Conservation (phyloP, 2,329 filamentous ascomycete species). For the Alternaria triticimaculans region DNA sequence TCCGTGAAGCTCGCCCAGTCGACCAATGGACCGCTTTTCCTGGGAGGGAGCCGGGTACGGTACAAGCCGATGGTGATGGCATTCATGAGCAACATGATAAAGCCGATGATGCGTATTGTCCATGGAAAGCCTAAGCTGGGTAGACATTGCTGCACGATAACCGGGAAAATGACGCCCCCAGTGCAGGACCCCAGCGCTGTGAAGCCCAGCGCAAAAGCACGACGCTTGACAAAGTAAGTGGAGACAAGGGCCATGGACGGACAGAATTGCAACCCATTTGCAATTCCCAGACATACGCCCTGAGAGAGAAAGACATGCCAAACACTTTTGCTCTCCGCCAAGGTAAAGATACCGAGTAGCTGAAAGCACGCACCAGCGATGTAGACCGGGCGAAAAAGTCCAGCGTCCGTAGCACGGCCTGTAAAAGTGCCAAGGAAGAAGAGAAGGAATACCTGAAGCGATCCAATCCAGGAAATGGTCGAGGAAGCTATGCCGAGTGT, state of each 20-base stretch:
- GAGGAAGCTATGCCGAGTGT: slow-evolving; percentile 46
- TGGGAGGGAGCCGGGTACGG: slow-evolving; percentile 49
- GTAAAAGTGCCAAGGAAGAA: slow-evolving; percentile 40
- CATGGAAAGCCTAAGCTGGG: slow-evolving; percentile 60
- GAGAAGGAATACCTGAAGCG: slow-evolving; percentile 42
- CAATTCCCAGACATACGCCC: slow-evolving; percentile 64
- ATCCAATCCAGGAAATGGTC: slow-evolving; percentile 44
- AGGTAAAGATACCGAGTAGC: slow-evolving; percentile 40
- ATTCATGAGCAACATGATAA: slow-evolving; percentile 61
- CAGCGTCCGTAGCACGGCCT: slow-evolving; percentile 40
- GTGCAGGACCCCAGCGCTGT: slow-evolving; percentile 37
- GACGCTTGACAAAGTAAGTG: slow-evolving; percentile 39
- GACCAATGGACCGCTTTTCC: slow-evolving; percentile 50
- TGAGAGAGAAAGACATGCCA: slow-evolving; percentile 54
- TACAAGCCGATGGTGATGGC: slow-evolving; percentile 43
- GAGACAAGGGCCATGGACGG: slow-evolving; percentile 63
- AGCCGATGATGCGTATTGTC: slow-evolving; percentile 67
- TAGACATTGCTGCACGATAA: slow-evolving; percentile 42
- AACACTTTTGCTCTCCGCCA: slow-evolving; percentile 34
- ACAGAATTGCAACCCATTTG: slow-evolving; percentile 59
- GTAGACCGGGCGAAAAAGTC: slow-evolving; percentile 36
- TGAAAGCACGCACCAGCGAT: slow-evolving; percentile 43
- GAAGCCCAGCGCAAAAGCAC: slow-evolving; percentile 39
- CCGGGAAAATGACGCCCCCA: slow-evolving; percentile 41
- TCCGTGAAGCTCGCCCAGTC: slow-evolving; percentile 53